phyloP scores from a whole-genome alignment of 2,329 filamentous ascomycete genomes.

The Knufia fluminis region DNA sequence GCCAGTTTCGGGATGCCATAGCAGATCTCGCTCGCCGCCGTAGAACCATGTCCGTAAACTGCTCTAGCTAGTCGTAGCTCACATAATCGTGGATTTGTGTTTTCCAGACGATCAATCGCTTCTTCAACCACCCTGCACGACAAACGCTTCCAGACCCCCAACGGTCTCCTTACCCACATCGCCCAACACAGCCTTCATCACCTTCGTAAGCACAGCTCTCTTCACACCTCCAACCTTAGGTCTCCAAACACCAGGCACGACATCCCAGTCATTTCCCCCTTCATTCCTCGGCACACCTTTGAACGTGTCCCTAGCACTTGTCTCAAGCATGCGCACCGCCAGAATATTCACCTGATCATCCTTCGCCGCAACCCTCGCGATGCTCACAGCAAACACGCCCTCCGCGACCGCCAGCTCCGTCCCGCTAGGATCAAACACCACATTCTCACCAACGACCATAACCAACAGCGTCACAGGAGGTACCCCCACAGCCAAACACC shows the following conservation, averaged over 20 bases:
- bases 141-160: constrained; percentile 64
- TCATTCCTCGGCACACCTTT: constrained; percentile 51
- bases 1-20: too few species aligned
- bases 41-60: too few species aligned
- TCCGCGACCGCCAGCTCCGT: constrained; percentile 94
- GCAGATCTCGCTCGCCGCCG: too few species aligned
- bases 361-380: constrained; percentile 44
- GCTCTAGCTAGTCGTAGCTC: too few species aligned
- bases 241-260: constrained; percentile 66
- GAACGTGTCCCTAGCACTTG: constrained; percentile 62
- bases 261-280: constrained; percentile 45
- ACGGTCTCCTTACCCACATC: constrained; percentile 82
- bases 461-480: constrained; percentile 88
- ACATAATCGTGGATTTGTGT: too few species aligned
- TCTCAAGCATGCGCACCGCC: constrained; percentile 63
- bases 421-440: constrained; percentile 85
- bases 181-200: constrained; percentile 68
- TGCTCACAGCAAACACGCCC: constrained; percentile 73
- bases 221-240: constrained; percentile 76
- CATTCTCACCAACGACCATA: constrained; percentile 72
- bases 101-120: background rate
- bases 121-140: constrained; percentile 1
- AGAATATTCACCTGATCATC: constrained; percentile 47
- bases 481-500: constrained; percentile 23
- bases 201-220: constrained; percentile 59